phyloP scores from a whole-genome alignment of 345 rosid genomes.

The Sonneratia caseolaris region DNA sequence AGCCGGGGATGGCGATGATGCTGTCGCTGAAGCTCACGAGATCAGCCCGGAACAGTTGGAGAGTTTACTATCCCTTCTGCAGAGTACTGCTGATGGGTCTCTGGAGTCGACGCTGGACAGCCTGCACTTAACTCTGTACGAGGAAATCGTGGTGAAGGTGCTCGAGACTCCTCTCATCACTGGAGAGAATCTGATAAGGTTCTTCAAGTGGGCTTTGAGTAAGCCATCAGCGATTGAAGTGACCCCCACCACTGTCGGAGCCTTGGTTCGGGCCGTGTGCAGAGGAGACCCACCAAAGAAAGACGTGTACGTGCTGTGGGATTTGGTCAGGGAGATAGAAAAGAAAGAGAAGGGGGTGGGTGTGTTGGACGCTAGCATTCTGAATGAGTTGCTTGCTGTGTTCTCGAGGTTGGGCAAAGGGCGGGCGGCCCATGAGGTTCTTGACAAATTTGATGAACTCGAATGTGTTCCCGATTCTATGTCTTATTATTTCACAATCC shows the following conservation, averaged over 20 bases:
- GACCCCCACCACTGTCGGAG: constrained; percentile 29
- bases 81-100: constrained; percentile 47
- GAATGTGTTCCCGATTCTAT: constrained; percentile 39
- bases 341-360: constrained; percentile 16
- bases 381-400: constrained; percentile 57
- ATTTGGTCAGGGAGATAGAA: constrained; percentile 51
- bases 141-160: constrained; percentile 44
- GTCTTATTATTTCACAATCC: constrained; percentile 50
- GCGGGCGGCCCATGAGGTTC: constrained; percentile 63
- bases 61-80: constrained; percentile 50
- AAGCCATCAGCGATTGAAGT: constrained; percentile 19
- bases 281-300: constrained; percentile 22
- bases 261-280: constrained; percentile 38
- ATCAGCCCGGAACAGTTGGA: constrained; percentile 43
- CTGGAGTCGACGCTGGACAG: constrained; percentile 43
- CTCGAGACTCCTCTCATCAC: constrained; percentile 39
- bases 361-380: constrained; percentile 32
- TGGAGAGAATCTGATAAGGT: constrained; percentile 51
- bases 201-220: constrained; percentile 48
- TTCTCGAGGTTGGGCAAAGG: constrained; percentile 62
- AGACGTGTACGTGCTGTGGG: constrained; percentile 60
- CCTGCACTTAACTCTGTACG: constrained; percentile 29
- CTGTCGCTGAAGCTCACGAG: constrained; percentile 20
- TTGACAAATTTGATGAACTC: constrained; percentile 45
- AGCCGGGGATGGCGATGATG: neutral